Evolutionary conservation across 1,284 basidiomycete species (phyloP), one percentile per base, ranked within the genome.

Genomic region (Bjerkandera adusta): DNA sequence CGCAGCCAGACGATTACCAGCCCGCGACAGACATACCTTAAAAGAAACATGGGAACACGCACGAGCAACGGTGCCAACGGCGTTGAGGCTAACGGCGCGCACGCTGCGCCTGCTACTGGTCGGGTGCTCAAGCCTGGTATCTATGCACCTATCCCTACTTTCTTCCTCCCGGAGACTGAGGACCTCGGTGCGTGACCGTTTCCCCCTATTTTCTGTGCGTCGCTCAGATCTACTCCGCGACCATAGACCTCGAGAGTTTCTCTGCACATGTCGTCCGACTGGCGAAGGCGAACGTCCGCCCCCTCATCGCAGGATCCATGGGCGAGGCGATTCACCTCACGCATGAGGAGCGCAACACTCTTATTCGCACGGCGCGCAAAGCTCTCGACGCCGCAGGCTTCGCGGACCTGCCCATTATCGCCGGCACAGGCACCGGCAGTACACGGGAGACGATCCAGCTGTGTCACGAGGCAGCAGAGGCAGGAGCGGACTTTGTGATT

Each of bases 121-220:
- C 29, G 41, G 29, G 41, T 34, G 7, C 29, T 48, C 33, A 78
- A 71, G 47, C 66, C 88, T n/a, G 91, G 91, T 33, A 81, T 93
- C 48, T 94, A 79, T 68, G 87, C 88, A 10, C 92, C 92, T 24
- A 85, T 92, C 59, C 90, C 88, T 8, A 83, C 89, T 11, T 93
- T 93, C 70, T 92, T 92, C 70, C 67, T 82, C 30, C 75, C 75
- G 5, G 72, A 74, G 36, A 75, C 81, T 38, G 89, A 94, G 66
- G 89, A 93, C 57, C 76, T 94, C 51, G 89, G 89, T 89, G 56
- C 60, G 79, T 64, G 24, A 12, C 12, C 22, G 16, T 15, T 20
- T 10, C 22, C 18, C 26, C 21, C 7, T 10, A 8, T 25, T 11
- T 39, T 38, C n/a, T n/a, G n/a, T 38, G 43, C 13, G 12, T n/a